Evolutionary conservation across 345 rosid genomes (phyloP).

Genomic region (Melastoma malabathricum): DNA sequence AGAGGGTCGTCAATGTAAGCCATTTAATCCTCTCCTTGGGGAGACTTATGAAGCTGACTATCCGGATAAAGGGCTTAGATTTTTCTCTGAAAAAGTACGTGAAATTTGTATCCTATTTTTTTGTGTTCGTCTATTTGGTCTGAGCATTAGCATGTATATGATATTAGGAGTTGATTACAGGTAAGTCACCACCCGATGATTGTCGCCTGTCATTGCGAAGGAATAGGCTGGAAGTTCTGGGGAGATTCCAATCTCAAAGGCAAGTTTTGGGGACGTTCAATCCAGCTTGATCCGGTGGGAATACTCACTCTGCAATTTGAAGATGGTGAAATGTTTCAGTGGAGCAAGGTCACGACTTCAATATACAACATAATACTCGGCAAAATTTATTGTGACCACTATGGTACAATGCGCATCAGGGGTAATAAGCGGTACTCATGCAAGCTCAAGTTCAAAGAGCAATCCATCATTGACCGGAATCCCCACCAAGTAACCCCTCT

Average conservation of each 20-base stretch:
- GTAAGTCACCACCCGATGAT: slow-evolving; percentile 98
- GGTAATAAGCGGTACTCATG: slow-evolving; percentile 80
- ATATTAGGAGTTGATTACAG: slow-evolving; percentile 14
- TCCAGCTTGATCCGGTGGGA: slow-evolving; percentile 99
- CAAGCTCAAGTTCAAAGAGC: slow-evolving; percentile 96
- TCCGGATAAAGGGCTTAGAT: slow-evolving; percentile 93
- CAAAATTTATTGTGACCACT: slow-evolving; percentile 90
- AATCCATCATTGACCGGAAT: slow-evolving; percentile 91
- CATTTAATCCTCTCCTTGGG: slow-evolving; percentile 96
- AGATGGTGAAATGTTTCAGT: slow-evolving; percentile 77
- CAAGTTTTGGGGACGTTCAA: slow-evolving; percentile 94
- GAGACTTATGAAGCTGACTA: slow-evolving; percentile 99
- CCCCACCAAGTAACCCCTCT: slow-evolving; percentile 70
- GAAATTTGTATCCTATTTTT: background rate
- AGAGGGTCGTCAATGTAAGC: slow-evolving; percentile 96
- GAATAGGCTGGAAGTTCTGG: slow-evolving; percentile 99
- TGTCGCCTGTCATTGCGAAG: slow-evolving; percentile 98
- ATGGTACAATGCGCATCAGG: slow-evolving; percentile 92
- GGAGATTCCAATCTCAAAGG: slow-evolving; percentile 97
- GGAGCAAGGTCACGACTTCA: slow-evolving; percentile 99
- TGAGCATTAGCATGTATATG: background rate
- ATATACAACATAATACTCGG: slow-evolving; percentile 95
- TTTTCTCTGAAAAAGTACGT: slow-evolving; percentile 84
- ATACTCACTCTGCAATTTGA: slow-evolving; percentile 73
- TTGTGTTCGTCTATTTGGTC: background rate